Evolutionary conservation across 345 rosid species (phyloP).

Genomic region (Brassica nigra): DNA sequence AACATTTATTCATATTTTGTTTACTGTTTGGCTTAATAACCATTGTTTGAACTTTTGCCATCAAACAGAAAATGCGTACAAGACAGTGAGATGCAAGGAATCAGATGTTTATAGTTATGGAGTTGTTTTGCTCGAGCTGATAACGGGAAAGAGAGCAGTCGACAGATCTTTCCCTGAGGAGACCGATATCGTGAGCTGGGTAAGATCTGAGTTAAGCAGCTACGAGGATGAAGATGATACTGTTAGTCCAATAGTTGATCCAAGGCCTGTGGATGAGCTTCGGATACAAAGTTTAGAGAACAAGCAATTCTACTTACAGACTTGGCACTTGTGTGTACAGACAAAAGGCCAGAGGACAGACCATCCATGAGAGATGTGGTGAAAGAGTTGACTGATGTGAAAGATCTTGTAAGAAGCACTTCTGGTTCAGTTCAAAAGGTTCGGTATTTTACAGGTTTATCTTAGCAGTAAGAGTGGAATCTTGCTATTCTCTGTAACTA

Average conservation of each 20-base stretch:
- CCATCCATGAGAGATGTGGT: conserved; percentile 75
- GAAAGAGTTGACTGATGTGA: conserved; percentile 48
- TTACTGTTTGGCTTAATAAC: conserved; percentile 46
- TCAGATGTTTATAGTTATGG: conserved; percentile 75
- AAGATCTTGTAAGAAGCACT: conserved; percentile 27
- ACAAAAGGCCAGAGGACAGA: conserved; percentile 59
- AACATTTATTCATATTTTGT: conserved; percentile 50
- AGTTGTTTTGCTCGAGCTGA: conserved; percentile 63
- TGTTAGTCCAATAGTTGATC: conserved; percentile 48
- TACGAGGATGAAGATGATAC: conserved; percentile 25
- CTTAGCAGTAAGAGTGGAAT: background rate
- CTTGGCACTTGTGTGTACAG: conserved; percentile 65
- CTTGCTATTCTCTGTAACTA: conserved; percentile 1
- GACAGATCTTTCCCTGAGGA: conserved; percentile 47
- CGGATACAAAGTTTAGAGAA: conserved; percentile 47
- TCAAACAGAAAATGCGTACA: conserved; percentile 72
- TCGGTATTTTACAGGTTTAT: background rate
- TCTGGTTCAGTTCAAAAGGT: conserved; percentile 25
- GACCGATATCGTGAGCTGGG: conserved; percentile 56
- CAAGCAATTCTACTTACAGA: conserved; percentile 52
- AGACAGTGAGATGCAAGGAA: conserved; percentile 53
- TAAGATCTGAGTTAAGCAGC: conserved; percentile 45
- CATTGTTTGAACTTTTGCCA: conserved; percentile 59
- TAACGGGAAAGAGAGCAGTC: conserved; percentile 56
- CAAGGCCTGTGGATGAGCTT: conserved; percentile 51